These are phyloP conservation scores for Carex kokanica DNA, from an alignment of 176 grass and related monocot genomes.

Conservation along the genomic window DNA sequence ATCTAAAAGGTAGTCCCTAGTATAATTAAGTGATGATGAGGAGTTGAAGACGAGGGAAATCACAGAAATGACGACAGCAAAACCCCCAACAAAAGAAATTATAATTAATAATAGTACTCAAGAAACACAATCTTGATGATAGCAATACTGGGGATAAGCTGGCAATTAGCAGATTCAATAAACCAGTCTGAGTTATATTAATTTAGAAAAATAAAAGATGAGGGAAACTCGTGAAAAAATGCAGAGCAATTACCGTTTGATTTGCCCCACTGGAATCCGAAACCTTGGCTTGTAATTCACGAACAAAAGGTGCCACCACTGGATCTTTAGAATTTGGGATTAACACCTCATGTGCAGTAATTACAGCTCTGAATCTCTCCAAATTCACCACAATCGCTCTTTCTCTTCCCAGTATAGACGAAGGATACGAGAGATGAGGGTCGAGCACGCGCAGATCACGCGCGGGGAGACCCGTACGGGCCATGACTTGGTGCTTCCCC, in stretches of 20 bases:
- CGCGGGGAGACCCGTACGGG: slow-evolving; percentile 64
- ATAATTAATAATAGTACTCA: neutral
- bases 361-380: slow-evolving; percentile 70
- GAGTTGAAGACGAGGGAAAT: neutral
- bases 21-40: neutral
- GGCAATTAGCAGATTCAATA: neutral
- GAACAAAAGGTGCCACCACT: slow-evolving; percentile 46
- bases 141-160: neutral
- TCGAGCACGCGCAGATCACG: slow-evolving; percentile 84
- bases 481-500: slow-evolving; percentile 74
- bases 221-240: neutral
- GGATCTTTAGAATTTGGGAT: slow-evolving; percentile 49
- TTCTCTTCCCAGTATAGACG: slow-evolving; percentile 75
- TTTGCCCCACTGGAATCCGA: slow-evolving; percentile 36
- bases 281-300: slow-evolving; percentile 58
- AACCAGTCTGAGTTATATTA: neutral
- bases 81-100: neutral
- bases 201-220: neutral
- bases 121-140: neutral
- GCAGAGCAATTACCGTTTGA: neutral
- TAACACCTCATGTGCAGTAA: slow-evolving; percentile 73
- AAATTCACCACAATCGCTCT: slow-evolving; percentile 76
- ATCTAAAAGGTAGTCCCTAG: neutral
- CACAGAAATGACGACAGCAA: neutral
- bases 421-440: slow-evolving; percentile 70